Evolutionary conservation across 768 basidiomycete genomes (phyloP).

Genomic region (Mycena crocata): DNA sequence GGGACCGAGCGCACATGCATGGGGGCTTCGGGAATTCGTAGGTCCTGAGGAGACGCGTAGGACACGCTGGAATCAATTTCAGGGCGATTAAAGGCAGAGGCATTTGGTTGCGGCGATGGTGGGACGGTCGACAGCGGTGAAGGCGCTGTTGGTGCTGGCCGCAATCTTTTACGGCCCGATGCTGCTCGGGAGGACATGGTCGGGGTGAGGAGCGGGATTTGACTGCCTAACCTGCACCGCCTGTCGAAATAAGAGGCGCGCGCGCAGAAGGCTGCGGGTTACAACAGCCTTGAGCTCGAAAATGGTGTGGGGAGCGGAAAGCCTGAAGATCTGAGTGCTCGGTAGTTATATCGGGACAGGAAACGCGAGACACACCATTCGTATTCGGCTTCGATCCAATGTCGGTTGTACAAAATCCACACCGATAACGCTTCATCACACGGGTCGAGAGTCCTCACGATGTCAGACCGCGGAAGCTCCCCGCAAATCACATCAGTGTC

Average conservation of each 20-base stretch:
- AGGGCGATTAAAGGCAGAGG: neutral
- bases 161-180: slow-evolving; percentile 28
- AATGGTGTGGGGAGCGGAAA: slow-evolving; percentile 9
- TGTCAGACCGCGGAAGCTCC: neutral
- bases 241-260: neutral
- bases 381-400: slow-evolving; percentile 19
- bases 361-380: neutral
- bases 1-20: neutral
- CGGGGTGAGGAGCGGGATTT: slow-evolving; percentile 7
- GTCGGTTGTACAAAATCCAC: neutral
- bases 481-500: slow-evolving; percentile 13
- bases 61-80: neutral
- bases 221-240: neutral
- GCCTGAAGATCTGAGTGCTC: neutral
- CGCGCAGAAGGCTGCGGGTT: neutral
- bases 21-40: neutral
- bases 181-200: slow-evolving; percentile 32
- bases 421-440: slow-evolving; percentile 19
- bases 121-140: neutral
- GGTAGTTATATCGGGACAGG: slow-evolving; percentile 19
- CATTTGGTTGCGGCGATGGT: neutral
- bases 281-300: neutral
- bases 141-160: slow-evolving; percentile 7
- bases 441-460: slow-evolving; percentile 13
- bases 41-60: neutral